Evolutionary conservation across 495 filamentous ascomycete genomes (phyloP).

Genomic region (Cercophora newfieldiana): DNA sequence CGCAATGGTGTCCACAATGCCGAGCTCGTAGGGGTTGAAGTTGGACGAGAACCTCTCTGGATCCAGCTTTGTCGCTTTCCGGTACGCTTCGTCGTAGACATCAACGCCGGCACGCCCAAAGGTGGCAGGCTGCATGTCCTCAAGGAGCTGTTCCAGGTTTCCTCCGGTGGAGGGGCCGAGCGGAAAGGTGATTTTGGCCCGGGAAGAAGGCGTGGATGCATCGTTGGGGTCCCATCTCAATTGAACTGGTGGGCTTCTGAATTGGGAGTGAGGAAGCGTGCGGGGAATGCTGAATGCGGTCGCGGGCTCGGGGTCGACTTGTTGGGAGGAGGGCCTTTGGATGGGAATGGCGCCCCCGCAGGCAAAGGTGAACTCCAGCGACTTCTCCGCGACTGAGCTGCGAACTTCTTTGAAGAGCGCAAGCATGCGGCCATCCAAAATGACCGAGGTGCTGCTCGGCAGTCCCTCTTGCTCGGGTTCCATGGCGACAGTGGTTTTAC

Average conservation of each 20-base stretch:
- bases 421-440: neutral
- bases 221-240: neutral
- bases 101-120: constrained; percentile 50
- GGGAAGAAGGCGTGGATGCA: neutral
- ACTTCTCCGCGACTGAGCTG: neutral
- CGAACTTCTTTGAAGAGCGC: neutral
- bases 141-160: constrained; percentile 26
- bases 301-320: too few species aligned
- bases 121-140: constrained; percentile 44
- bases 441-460: too few species aligned
- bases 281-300: neutral
- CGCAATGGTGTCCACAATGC: constrained; percentile 52
- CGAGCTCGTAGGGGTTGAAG: constrained; percentile 54
- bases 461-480: too few species aligned
- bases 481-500: too few species aligned
- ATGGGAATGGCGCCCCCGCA: constrained; percentile 14
- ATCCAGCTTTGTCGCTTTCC: constrained; percentile 54
- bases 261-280: neutral
- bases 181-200: neutral
- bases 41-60: constrained; percentile 42
- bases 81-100: constrained; percentile 50
- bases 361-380: neutral
- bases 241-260: neutral
- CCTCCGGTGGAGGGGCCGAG: neutral
- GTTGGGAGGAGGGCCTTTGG: neutral